phyloP scores from a whole-genome alignment of 2,329 filamentous ascomycete species.

The Calonectria henricotiae region DNA sequence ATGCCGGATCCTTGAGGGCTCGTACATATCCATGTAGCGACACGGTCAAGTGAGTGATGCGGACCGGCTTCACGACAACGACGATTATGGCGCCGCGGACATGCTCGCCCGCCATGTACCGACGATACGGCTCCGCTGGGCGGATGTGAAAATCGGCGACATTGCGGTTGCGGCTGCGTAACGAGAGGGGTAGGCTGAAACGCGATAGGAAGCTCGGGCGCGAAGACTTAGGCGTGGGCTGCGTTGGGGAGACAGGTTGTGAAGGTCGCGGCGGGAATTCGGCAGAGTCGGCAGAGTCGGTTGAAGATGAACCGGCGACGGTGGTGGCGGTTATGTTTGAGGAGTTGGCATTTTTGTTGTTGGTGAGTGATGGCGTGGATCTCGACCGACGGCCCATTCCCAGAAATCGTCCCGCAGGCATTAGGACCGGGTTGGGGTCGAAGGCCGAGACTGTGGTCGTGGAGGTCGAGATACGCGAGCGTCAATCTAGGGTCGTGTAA shows the following conservation, averaged over 20 bases:
- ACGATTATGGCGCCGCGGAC: slow-evolving; percentile 83
- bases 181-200: slow-evolving; percentile 66
- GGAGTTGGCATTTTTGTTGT: slow-evolving; percentile 62
- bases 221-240: slow-evolving; percentile 49
- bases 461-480: slow-evolving; percentile 40
- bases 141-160: slow-evolving; percentile 85
- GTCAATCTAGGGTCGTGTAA: slow-evolving; percentile 29
- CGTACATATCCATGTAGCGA: slow-evolving; percentile 85
- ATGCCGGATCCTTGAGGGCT: slow-evolving; percentile 80
- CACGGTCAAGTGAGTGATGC: slow-evolving; percentile 86
- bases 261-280: slow-evolving; percentile 56
- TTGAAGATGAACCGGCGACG: slow-evolving; percentile 59
- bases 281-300: slow-evolving; percentile 55
- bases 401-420: slow-evolving; percentile 52
- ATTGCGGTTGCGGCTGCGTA: slow-evolving; percentile 73
- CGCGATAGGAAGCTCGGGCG: slow-evolving; percentile 67
- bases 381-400: slow-evolving; percentile 53
- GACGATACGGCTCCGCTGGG: slow-evolving; percentile 83
- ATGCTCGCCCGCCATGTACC: slow-evolving; percentile 82
- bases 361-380: slow-evolving; percentile 57
- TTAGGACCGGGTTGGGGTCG: slow-evolving; percentile 47
- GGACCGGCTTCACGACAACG: slow-evolving; percentile 80
- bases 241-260: slow-evolving; percentile 47
- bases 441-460: slow-evolving; percentile 43
- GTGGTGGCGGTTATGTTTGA: slow-evolving; percentile 43